Evolutionary conservation across 768 basidiomycete genomes (phyloP), one percentile per base, ranked within the genome.

Genomic region (Agrocybe pediades): DNA sequence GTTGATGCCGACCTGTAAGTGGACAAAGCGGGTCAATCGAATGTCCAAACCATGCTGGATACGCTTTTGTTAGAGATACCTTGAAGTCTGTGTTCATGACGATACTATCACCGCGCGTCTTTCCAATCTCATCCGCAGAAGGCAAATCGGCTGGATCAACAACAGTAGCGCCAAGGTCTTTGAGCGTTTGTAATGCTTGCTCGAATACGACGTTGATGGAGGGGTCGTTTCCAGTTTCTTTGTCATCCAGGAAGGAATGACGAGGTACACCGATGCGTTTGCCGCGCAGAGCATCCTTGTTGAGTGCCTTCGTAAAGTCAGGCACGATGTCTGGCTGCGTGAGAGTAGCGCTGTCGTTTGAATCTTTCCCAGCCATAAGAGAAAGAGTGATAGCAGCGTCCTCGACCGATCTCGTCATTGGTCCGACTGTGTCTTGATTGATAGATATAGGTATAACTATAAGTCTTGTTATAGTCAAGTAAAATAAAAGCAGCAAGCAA

Each of bases 91-190:
- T 69, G 9, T 71, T 59, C 20, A 83, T 55, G 2, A 86, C 85
- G 16, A 82, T 65, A 0, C 72, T 79, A 62, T 87, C 84, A 51
- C 83, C 82, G 16, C 75, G 74, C 0, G 79, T 78, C 2, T 59
- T 55, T n/a, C 73, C 58, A 8, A 83, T 74, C 49, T 82, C 83
- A 1, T 76, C 72, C 2, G 78, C 80, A 24, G 80, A 80, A 0
- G 84, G 79, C 15, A 88, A 67, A 53, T 87, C 82, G 1, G 84
- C 81, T 0, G 85, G 83, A 60, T 88, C 86, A 6, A 87, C 72
- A 4, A 88, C 71, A 1, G 78, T 75, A 0, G 79, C 79, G 1
- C 81, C 80, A 1, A 82, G 67, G 3, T 55, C 55, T 33, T 66
- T 61, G 8, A 82, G 65, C 0, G 69, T 71, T 15, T 59, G 25